A percentile compares a stretch with the other conserved stretches of the same genome.
phyloP scores from a whole-genome alignment of 192 early-diverging fungal genomes.

The Paraglomus brasilianum region DNA sequence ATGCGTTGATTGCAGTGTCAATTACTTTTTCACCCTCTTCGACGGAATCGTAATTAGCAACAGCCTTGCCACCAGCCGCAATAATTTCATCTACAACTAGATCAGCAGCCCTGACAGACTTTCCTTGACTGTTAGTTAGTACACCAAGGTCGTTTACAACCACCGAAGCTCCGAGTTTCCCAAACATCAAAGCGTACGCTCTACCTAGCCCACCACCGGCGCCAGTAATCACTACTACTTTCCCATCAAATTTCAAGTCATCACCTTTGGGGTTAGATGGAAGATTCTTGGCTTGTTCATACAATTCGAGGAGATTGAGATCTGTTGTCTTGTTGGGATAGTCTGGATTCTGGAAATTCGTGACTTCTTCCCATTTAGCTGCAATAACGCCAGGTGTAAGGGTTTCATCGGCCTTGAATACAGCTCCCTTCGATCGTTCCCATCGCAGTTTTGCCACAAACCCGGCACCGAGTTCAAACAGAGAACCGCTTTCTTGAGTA shows the following conservation, averaged over 20 bases:
- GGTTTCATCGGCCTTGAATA: constrained; percentile 85
- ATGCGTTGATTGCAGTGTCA: constrained; percentile 84
- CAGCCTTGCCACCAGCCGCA: constrained; percentile 81
- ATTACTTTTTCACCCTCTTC: constrained; percentile 95
- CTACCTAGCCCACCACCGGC: constrained; percentile 91
- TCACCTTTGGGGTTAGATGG: constrained; percentile 57
- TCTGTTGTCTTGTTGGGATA: constrained; percentile 78
- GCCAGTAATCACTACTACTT: constrained; percentile 92
- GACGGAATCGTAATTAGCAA: constrained; percentile 91
- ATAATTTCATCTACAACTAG: constrained; percentile 90
- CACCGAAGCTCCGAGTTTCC: constrained; percentile 83
- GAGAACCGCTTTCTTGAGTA: constrained; percentile 75
- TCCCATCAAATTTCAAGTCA: constrained; percentile 69
- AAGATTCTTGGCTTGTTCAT: constrained; percentile 72
- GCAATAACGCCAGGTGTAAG: constrained; percentile 85
- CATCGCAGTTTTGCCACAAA: constrained; percentile 93
- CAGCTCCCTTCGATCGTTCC: constrained; percentile 82
- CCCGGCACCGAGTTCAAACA: constrained; percentile 96
- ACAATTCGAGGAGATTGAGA: constrained; percentile 77
- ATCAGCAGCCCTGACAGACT: constrained; percentile 80
- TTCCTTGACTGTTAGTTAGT: constrained; percentile 70
- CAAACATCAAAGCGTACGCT: constrained; percentile 90
- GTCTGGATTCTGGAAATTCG: constrained; percentile 59
- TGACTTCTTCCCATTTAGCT: constrained; percentile 75
- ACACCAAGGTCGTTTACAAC: constrained; percentile 95